Base-by-base conservation (phyloP, 169 alveolate genomes). In the Babesia caballi region DNA sequence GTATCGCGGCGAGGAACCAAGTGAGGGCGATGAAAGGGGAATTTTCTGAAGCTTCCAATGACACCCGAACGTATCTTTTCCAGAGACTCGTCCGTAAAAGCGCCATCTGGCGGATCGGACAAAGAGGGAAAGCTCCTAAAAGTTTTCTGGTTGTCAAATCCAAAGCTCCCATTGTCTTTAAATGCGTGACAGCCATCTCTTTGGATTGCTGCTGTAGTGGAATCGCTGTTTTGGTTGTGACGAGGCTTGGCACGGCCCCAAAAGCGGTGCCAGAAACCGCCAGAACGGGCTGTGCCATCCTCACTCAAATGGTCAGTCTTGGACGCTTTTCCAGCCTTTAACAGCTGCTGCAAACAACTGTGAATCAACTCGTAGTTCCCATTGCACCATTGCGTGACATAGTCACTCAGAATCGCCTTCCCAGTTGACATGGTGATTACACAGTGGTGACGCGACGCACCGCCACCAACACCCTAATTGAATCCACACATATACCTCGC, bases 321-420 rank as follows among this genome's bases (percentile, higher is more conserved):
- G 28, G 32, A 40, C 4, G 47, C 15, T 11, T 63, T 23, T 5
- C 30, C 41, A 0, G 71, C 71, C 17, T 6, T 33, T 17, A 49
- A 19, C 21, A 54, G 60, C 82, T 69, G 71, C 41, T 36, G n/a
- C 25, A 74, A 23, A 17, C 82, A 65, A 23, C 78, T 33, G 60
- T 77, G 66, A n/a, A 77, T 68, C 59, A 77, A 36, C 23, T 77
- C 85, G 47, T 77, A 77, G 57, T 77, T 66, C 21, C 85, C 85
- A 32, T 63, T 50, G 63, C 66, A 77, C 85, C 85, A 77, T 40
- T 77, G 81, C 23, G 71, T 33, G n/a, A 68, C 21, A 54, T 53
- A 35, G 11, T 51, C 72, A 17, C 28, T 52, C 30, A 61, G 60
- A 42, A 25, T 30, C 4, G 38, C 58, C 33, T 19, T 47, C 23